These are phyloP conservation scores for Sporothrix pallida DNA, from an alignment of 2,329 filamentous ascomycete species.

Conservation along the genomic window DNA sequence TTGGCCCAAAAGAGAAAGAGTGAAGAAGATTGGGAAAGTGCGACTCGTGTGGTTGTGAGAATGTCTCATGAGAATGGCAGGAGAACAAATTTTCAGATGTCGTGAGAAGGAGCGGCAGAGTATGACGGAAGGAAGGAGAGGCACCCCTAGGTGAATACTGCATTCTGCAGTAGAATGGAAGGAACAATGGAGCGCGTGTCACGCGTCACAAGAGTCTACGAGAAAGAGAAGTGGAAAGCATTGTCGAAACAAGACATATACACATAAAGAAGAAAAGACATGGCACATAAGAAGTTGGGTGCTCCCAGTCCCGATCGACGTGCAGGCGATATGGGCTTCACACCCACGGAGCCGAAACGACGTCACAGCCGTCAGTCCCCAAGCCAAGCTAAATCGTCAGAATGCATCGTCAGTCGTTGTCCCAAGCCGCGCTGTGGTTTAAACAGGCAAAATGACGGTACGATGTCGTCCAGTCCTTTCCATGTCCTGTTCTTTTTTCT, in stretches of 20 bases:
- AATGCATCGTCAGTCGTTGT: neutral
- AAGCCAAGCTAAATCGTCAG: neutral
- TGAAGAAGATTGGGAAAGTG: neutral
- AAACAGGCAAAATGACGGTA: neutral
- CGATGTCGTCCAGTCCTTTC: too few species aligned
- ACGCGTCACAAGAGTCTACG: constrained; percentile 4
- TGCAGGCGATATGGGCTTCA: constrained; percentile 12
- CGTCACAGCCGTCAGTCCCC: constrained; percentile 14
- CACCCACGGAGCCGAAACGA: constrained; percentile 27
- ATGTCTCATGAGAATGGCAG: too few species aligned
- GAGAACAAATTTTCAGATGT: neutral
- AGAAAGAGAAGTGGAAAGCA: neutral
- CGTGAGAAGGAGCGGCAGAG: neutral
- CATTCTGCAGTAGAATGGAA: neutral
- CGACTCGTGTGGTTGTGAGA: neutral
- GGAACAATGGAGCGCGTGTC: neutral
- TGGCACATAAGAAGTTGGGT: neutral
- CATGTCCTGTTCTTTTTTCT: neutral
- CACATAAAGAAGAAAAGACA: neutral
- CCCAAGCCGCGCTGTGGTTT: neutral
- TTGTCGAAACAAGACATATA: neutral
- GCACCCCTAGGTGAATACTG: neutral
- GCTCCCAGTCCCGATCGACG: neutral
- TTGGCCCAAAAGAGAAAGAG: neutral
- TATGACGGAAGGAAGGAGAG: constrained; percentile 6